Evolutionary conservation across 2,329 filamentous ascomycete genomes (phyloP), one percentile per base, ranked within the genome.

Genomic region (Diaporthe humulicola): DNA sequence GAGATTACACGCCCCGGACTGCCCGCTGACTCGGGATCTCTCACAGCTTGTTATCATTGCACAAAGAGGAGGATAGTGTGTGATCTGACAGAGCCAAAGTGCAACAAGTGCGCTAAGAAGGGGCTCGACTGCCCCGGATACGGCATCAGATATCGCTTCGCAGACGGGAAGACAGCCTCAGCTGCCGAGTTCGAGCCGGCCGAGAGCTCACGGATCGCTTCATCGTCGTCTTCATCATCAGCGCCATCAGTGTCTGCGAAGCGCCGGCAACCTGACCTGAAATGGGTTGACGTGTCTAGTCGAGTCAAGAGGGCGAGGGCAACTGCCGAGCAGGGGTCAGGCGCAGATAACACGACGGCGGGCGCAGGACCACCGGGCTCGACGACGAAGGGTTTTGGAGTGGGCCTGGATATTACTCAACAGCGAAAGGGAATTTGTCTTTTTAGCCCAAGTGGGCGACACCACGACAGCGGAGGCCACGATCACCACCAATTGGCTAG

Each of bases 31-130:
- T 73, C 45, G 10, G 57, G 28, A 7, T 45, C 8, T 3, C 30
- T 14, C 52, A 36, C 33, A 76, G 74, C 71, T 56, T 76, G 74
- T 66, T 76, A 67, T 57, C 70, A 76, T 40, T 76, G 74, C 48
- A 76, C 61, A 54, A 76, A 76, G 66, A 74, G 74, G 67, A 73
- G 74, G 67, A 76, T 76, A 54, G 67, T 76, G 17, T 76, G 74
- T 58, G 74, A 76, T 48, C 40, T 74, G 40, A 74, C 71, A 52
- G 40, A 28, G 50, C 72, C 72, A 19, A 73, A 74, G 42, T 76
- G 74, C 72, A 64, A 61, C 33, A 76, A 76, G 60, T 76, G 74
- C 36, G 67, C 45, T 15, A 76, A 74, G 28, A 76, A 76, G 42
- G 71, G 66, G 25, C 48, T 76, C n/a, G 66, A 74, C 14, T 76